A percentile compares a stretch with the other conserved stretches of the same genome.
phyloP scores from a whole-genome alignment of 1,139 yeast genomes.

The Taphrina flavorubra region DNA sequence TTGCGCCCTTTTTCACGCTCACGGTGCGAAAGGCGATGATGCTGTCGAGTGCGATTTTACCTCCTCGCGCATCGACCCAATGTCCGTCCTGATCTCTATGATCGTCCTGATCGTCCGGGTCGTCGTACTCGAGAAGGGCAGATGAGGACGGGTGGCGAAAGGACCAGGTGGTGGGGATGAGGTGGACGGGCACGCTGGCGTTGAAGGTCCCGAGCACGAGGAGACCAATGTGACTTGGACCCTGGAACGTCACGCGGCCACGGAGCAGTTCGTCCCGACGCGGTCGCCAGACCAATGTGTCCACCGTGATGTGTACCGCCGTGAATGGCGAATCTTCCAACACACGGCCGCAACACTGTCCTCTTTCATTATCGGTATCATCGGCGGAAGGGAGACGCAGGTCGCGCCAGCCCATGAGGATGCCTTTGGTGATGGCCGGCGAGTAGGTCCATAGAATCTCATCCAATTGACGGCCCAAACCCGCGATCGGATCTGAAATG shows the following conservation, averaged over 20 bases:
- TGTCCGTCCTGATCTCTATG: constrained; percentile 61
- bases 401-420: constrained; percentile 77
- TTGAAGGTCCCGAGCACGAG: constrained; percentile 91
- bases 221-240: constrained; percentile 92
- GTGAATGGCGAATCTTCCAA: constrained; percentile 86
- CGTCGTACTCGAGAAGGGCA: constrained; percentile 52
- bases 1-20: constrained; percentile 35
- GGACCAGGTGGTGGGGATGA: constrained; percentile 81
- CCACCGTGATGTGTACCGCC: constrained; percentile 85
- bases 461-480: constrained; percentile 68
- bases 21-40: constrained; percentile 27
- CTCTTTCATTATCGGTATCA: no score
- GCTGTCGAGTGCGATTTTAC: constrained; percentile 13
- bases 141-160: constrained; percentile 67
- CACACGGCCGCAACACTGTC: constrained; percentile 63
- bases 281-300: constrained; percentile 87
- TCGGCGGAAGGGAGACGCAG: constrained; percentile 29
- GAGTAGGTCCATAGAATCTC: constrained; percentile 80
- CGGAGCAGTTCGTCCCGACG: constrained; percentile 75
- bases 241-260: constrained; percentile 88
- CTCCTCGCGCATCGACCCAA: constrained; percentile 39
- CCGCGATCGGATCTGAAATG: constrained; percentile 37
- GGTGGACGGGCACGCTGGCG: constrained; percentile 84
- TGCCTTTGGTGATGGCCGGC: constrained; percentile 74
- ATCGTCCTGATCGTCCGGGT: constrained; percentile 61